Conservation (phyloP, 2,329 filamentous ascomycete genomes). For the Pseudopithomyces chartarum region DNA sequence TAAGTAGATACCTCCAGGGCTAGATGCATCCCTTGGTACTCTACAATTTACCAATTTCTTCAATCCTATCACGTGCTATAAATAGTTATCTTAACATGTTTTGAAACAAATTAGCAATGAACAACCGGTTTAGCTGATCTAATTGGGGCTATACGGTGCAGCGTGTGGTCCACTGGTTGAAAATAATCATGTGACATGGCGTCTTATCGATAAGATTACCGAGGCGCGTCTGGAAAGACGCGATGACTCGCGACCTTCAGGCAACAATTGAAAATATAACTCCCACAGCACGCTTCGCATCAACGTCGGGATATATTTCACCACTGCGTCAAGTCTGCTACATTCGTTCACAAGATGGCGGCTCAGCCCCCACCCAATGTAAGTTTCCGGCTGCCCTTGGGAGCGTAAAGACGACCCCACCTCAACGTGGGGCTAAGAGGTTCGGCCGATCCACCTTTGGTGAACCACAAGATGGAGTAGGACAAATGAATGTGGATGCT, state of each 20-base stretch:
- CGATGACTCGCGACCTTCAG: conserved; percentile 10
- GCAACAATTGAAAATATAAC: conserved; percentile 18
- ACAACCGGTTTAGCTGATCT: no score
- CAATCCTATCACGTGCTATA: no score
- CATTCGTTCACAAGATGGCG: not conserved
- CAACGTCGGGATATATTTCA: not conserved
- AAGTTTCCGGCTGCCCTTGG: not conserved
- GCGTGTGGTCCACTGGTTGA: not conserved
- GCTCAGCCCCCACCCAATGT: conserved; percentile 5
- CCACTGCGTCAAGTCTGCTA: not conserved
- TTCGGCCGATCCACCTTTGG: not conserved
- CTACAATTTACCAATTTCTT: not conserved
- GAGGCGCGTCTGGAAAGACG: conserved; percentile 16
- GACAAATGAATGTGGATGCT: not conserved
- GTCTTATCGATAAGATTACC: conserved; percentile 16
- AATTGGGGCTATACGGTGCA: no score
- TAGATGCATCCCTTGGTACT: not conserved
- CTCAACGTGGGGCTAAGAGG: not conserved
- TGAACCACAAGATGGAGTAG: not conserved
- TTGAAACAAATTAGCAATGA: no score
- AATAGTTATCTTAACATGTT: no score
- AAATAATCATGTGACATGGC: conserved; percentile 12
- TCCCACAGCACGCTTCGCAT: not conserved
- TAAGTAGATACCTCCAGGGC: no score
- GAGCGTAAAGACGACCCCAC: not conserved